Evolutionary conservation across 1,284 basidiomycete genomes (phyloP).

Genomic region (Sporisorium graminicola): DNA sequence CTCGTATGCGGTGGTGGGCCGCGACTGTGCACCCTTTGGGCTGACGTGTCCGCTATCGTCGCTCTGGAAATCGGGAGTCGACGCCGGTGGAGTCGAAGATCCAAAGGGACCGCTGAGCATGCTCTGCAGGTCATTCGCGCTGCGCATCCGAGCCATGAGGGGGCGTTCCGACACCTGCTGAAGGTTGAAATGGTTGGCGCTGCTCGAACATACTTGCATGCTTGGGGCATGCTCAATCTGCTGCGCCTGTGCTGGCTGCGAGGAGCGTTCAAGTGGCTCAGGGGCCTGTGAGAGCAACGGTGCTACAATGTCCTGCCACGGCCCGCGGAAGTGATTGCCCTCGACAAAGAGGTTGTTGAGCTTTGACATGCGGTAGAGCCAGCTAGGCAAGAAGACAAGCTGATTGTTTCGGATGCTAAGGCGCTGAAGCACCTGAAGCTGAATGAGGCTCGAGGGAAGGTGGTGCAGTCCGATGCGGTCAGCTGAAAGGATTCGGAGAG

Average conservation of each 20-base stretch:
- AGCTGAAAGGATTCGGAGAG: conserved; percentile 86
- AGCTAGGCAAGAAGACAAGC: conserved; percentile 88
- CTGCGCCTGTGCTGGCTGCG: conserved; percentile 9
- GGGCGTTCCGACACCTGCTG: conserved; percentile 15
- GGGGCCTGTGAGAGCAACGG: conserved; percentile 29
- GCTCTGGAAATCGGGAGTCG: conserved; percentile 27
- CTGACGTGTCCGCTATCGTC: conserved; percentile 31
- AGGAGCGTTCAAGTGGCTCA: background rate
- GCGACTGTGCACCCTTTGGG: conserved; percentile 9
- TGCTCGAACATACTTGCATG: conserved; percentile 8
- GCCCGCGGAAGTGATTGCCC: conserved; percentile 90
- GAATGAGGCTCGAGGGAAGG: conserved; percentile 73
- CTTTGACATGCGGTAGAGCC: conserved; percentile 86
- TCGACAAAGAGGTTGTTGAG: conserved; percentile 90
- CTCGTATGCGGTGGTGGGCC: conserved; percentile 19
- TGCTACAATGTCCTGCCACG: conserved; percentile 86
- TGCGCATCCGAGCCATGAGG: conserved; percentile 35
- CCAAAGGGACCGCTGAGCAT: conserved; percentile 20
- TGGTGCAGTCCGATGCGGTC: conserved; percentile 85
- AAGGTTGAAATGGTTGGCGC: conserved; percentile 6
- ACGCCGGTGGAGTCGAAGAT: conserved; percentile 11
- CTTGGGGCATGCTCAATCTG: background rate
- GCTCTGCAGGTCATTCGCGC: conserved; percentile 39
- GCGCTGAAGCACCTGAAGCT: conserved; percentile 80
- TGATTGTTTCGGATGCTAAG: conserved; percentile 89